Base-by-base conservation (phyloP, 139 green algal genomes). In the Eudorina sp. region DNA sequence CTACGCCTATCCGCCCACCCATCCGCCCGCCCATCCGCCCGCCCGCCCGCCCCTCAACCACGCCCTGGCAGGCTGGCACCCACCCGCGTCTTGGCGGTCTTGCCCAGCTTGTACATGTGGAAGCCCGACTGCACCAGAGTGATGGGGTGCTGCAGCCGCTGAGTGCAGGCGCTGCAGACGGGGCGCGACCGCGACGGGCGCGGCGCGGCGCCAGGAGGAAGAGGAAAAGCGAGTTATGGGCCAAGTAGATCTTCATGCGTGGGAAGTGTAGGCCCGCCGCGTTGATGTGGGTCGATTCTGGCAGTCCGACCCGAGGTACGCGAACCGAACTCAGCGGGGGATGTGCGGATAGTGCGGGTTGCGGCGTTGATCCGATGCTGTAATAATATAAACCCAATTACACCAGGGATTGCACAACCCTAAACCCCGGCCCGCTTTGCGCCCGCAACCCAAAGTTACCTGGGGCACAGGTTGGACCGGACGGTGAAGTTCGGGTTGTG, bases 41-140 rank as follows among this genome's bases (percentile, higher is more conserved):
- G 13, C 18, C 55, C 55, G 14, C 5, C 55, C 18, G 14, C 8
- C 55, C 18, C 68, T 43, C 0, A 36, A 16, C 68, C 36, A 31
- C 46, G n/a, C n/a, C n/a, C n/a, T n/a, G n/a, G n/a, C n/a, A n/a
- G n/a, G n/a, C n/a, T n/a, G n/a, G n/a, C n/a, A n/a, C 5, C 0
- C 29, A 82, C 74, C 74, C 43, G 74, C 74, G 74, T 82, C 46
- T 8, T n/a, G 4, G 73, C 73, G 77, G 45, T 27, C 53, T 21
- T 53, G 77, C 77, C 53, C 77, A 84, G 11, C n/a, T 29, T 66
- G 82, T 88, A 66, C 82, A 88, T 88, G 66, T 88, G 82, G 29
- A 79, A 69, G 16, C 51, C 60, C 41, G 23, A 23, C 45, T 19
- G 40, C 11, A 75, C 14, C 40, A 88, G 31, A 11, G 64, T 88